Evolutionary conservation across 164 flowering plant genomes (phyloP).

Genomic region (Liquidambar formosana): DNA sequence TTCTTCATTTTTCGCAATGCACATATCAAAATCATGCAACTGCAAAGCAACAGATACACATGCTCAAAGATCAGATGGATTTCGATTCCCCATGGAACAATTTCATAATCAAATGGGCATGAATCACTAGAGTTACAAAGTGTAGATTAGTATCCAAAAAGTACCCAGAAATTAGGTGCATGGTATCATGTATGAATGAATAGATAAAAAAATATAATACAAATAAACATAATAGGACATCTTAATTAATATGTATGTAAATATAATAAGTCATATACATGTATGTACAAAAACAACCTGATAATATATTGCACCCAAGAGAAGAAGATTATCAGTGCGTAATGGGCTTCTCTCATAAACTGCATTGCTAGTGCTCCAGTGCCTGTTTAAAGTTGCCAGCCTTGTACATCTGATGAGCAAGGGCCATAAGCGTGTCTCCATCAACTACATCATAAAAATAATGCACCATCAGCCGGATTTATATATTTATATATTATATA

Average conservation of each 20-base stretch:
- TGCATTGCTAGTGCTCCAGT: conserved; percentile 75
- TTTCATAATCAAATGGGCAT: too few relatives aligned
- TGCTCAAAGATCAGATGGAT: background rate
- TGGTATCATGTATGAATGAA: too few relatives aligned
- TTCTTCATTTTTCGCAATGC: conserved; percentile 93
- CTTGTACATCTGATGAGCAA: conserved; percentile 89
- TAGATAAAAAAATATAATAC: too few relatives aligned
- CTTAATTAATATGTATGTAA: too few relatives aligned
- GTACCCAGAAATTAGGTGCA: too few relatives aligned
- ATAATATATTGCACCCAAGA: conserved; percentile 89
- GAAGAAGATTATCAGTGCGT: conserved; percentile 93
- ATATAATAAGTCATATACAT: too few relatives aligned
- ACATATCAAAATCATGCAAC: conserved; percentile 92
- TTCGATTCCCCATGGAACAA: background rate
- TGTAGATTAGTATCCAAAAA: too few relatives aligned
- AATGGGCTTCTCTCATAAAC: conserved; percentile 78
- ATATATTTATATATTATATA: background rate
- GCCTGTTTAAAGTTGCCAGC: conserved; percentile 84
- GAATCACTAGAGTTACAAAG: background rate
- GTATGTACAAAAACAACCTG: conserved; percentile 53
- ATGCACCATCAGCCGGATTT: background rate
- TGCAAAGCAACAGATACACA: conserved; percentile 20
- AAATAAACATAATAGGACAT: too few relatives aligned
- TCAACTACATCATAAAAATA: conserved; percentile 46
- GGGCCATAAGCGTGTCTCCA: conserved; percentile 62